phyloP scores from a whole-genome alignment of 495 filamentous ascomycete genomes.

The Aspergillus nidulans region DNA sequence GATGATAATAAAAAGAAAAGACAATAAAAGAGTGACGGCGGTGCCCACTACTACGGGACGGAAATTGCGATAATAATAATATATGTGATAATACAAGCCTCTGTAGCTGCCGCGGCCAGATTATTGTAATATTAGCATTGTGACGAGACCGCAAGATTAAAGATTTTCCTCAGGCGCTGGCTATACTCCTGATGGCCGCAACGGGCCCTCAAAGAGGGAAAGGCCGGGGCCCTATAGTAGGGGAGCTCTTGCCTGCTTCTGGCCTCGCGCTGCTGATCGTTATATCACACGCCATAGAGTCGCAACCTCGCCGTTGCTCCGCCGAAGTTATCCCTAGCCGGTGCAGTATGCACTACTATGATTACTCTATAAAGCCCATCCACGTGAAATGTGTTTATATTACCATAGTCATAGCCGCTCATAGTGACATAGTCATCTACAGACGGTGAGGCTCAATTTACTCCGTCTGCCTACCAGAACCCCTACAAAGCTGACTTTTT shows the following conservation, averaged over 20 bases:
- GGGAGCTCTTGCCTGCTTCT: not conserved
- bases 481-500: not conserved
- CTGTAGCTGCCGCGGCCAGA: not conserved
- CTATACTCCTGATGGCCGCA: not conserved
- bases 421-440: not conserved
- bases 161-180: not conserved
- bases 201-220: not conserved
- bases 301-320: not conserved
- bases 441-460: not conserved
- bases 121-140: not conserved
- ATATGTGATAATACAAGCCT: not conserved
- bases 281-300: not conserved
- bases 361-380: too few relatives aligned
- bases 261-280: conserved; percentile 3
- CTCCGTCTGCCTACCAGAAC: not conserved
- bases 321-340: not conserved
- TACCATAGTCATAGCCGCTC: not conserved
- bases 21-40: not conserved
- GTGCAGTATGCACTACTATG: too few relatives aligned
- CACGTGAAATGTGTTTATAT: not conserved
- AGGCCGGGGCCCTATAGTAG: not conserved
- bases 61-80: not conserved
- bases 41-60: not conserved
- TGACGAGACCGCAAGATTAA: not conserved
- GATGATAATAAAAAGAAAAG: not conserved